Percentiles rank a stretch among this genome's conserved stretches.
phyloP scores from a whole-genome alignment of 108 stramenopile genomes.

The Parmales sp. region DNA sequence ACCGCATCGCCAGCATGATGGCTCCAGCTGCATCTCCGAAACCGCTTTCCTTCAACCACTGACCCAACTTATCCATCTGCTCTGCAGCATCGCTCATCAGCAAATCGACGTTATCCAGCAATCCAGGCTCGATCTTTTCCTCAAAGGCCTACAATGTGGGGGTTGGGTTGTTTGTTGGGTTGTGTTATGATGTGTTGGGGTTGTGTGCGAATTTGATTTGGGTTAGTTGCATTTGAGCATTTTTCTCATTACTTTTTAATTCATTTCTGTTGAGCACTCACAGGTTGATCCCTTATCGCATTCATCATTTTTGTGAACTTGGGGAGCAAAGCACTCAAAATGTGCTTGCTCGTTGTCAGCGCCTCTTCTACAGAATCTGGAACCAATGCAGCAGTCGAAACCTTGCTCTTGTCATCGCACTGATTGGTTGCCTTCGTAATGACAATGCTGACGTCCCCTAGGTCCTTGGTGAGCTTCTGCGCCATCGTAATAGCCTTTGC shows the following conservation, averaged over 20 bases:
- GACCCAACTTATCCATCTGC: conserved; percentile 7
- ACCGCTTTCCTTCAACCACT: neutral
- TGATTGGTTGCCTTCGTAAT: neutral
- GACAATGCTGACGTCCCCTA: neutral
- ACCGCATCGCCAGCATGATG: conserved; percentile 7
- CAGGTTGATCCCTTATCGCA: neutral
- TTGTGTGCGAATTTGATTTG: too few relatives aligned
- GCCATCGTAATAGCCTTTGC: neutral
- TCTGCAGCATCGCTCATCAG: neutral
- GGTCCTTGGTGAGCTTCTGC: neutral
- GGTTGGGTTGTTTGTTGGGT: too few relatives aligned
- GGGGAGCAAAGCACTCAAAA: neutral
- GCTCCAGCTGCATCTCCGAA: neutral
- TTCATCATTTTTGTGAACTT: conserved; percentile 6
- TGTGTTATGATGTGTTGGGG: too few relatives aligned
- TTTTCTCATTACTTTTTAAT: too few relatives aligned
- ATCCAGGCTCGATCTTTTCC: neutral
- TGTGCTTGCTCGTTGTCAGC: neutral
- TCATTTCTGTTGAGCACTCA: too few relatives aligned
- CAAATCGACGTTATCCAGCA: neutral
- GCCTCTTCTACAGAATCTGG: conserved; percentile 5
- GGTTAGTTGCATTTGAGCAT: too few relatives aligned
- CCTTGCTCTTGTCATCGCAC: conserved; percentile 8
- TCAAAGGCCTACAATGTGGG: too few relatives aligned
- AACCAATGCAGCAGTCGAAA: neutral